A percentile compares a stretch with the other conserved stretches of the same genome.
Evolutionary conservation across 2,329 filamentous ascomycete genomes (phyloP).

Genomic region (Fusarium verrucosum): DNA sequence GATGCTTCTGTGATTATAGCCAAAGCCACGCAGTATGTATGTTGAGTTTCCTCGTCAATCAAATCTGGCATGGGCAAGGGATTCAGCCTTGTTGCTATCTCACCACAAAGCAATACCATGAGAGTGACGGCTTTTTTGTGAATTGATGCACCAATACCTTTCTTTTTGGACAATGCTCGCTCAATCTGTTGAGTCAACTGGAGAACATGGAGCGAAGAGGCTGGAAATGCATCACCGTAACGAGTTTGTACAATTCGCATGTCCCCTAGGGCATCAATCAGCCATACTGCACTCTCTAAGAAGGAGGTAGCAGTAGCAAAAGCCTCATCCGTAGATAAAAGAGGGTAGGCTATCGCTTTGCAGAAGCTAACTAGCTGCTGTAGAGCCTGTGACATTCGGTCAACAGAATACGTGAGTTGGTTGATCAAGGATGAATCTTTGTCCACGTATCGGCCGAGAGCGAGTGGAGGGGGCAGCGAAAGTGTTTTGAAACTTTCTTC

Average conservation of each 20-base stretch:
- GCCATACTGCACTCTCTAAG: slow-evolving; percentile 57
- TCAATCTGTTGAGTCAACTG: slow-evolving; percentile 51
- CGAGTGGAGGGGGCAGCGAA: slow-evolving; percentile 52
- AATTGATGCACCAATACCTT: slow-evolving; percentile 34
- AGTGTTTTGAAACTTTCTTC: slow-evolving; percentile 44
- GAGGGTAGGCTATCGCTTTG: slow-evolving; percentile 54
- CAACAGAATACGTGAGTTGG: slow-evolving; percentile 54
- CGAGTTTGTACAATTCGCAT: slow-evolving; percentile 53
- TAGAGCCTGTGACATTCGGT: slow-evolving; percentile 54
- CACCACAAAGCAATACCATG: slow-evolving; percentile 55
- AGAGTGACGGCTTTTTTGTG: slow-evolving; percentile 52
- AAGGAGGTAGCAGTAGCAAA: slow-evolving; percentile 49
- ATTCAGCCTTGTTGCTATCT: slow-evolving; percentile 50
- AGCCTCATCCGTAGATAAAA: slow-evolving; percentile 48
- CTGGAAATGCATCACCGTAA: slow-evolving; percentile 48
- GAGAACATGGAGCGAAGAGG: slow-evolving; percentile 50
- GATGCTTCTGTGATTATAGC: slow-evolving; percentile 51
- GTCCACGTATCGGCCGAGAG: slow-evolving; percentile 51
- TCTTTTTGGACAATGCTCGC: slow-evolving; percentile 31
- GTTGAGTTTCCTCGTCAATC: slow-evolving; percentile 44
- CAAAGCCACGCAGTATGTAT: slow-evolving; percentile 52
- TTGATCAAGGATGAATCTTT: slow-evolving; percentile 33
- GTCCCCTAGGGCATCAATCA: slow-evolving; percentile 59
- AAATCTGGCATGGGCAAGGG: slow-evolving; percentile 45
- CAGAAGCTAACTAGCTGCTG: slow-evolving; percentile 58